phyloP scores from a whole-genome alignment of 345 rosid species.

The Populus deltoides region DNA sequence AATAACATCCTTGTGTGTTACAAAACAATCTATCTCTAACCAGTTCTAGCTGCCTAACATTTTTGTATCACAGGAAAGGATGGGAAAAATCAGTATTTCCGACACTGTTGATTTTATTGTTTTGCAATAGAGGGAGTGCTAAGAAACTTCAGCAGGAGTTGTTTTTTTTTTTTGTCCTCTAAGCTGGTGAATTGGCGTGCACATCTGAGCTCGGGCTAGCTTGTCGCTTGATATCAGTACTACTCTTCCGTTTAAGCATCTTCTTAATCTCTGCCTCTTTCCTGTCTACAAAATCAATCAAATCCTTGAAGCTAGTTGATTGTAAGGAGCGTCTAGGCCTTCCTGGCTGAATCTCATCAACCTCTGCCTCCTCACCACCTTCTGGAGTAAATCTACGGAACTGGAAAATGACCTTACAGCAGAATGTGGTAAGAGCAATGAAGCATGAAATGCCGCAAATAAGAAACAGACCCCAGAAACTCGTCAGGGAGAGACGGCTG shows the following conservation, averaged over 20 bases:
- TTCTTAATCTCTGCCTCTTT: conserved; percentile 40
- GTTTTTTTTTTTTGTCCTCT: background rate
- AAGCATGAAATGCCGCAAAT: conserved; percentile 66
- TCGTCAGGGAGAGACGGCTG: conserved; percentile 50
- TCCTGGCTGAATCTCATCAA: conserved; percentile 47
- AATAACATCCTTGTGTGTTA: background rate
- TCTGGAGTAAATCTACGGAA: conserved; percentile 54
- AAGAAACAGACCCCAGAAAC: conserved; percentile 93
- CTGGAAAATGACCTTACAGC: conserved; percentile 50
- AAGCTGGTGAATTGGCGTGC: conserved; percentile 28
- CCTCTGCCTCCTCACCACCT: conserved; percentile 23
- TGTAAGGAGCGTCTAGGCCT: conserved; percentile 36
- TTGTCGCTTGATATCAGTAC: conserved; percentile 34
- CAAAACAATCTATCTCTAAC: background rate
- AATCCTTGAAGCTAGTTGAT: conserved; percentile 47
- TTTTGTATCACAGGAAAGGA: background rate
- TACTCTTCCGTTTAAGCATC: conserved; percentile 48
- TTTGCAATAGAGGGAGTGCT: background rate
- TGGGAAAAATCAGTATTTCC: background rate
- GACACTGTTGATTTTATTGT: background rate
- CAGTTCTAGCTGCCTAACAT: background rate
- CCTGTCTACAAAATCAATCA: conserved; percentile 57
- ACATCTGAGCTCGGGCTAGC: conserved; percentile 39
- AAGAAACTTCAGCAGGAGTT: background rate
- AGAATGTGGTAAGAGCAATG: conserved; percentile 52